Base-by-base conservation (phyloP, 768 basidiomycete species). In the Dioszegia aurantiaca region DNA sequence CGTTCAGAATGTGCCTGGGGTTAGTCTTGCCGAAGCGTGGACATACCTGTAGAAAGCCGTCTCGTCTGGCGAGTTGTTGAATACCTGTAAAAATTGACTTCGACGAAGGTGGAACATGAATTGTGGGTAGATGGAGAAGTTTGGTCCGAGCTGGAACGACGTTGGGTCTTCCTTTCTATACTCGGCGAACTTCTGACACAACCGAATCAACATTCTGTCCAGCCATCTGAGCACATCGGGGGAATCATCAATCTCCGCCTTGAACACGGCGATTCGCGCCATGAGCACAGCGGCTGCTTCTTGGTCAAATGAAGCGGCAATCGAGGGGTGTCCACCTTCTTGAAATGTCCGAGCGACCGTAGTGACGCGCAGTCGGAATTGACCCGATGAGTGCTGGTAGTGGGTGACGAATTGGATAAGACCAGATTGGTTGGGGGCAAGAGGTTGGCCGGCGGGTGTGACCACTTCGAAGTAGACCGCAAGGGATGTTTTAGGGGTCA, bases 91-190 rank as follows among this genome's bases (percentile, higher is more conserved):
- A 81, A 99, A 98, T 79, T 98, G 94, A 82, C 89, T 91, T 75
- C 95, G 81, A 59, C 94, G 83, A 61, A 99, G 78, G 79, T 99
- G 95, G 86, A 98, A 99, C 95, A 98, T 99, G 81, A 99, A 99
- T 74, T 98, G 95, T 16, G 95, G 95, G 77, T 99, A 99, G 69
- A 99, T 97, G 75, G 89, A 89, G 79, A 99, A 98, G 78, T 95
- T 95, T 75, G 95, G 91, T 56, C 85, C 82, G 64, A 99, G 81
- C 66, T 91, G 82, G 83, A 99, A 98, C 74, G 87, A 90, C 36
- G 86, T 83, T 10, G 95, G 89, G 74, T 98, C 95, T 78, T 98
- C 95, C 80, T 98, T 98, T 69, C 93, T 81, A 73, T 98, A 99
- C 73, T 97, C 93, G 47, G 95, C 95, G 71, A 98, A 98, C 81